phyloP scores from a whole-genome alignment of 2,329 filamentous ascomycete genomes.

The Emergomyces pasteurianus region DNA sequence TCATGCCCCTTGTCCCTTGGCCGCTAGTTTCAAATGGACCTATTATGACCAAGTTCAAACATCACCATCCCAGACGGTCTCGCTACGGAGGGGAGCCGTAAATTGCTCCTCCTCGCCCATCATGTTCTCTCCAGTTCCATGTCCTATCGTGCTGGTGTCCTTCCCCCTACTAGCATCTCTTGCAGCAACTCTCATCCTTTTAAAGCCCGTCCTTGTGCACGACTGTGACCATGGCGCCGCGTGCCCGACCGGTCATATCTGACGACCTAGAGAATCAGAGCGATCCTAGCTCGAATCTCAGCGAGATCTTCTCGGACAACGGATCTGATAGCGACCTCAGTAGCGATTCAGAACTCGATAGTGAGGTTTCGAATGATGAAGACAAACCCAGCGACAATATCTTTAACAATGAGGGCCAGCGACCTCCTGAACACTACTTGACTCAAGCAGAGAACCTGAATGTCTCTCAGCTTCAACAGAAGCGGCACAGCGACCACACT shows the following conservation, averaged over 20 bases:
- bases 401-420: constrained; percentile 8
- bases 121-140: neutral
- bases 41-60: too few relatives aligned
- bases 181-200: too few relatives aligned
- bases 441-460: constrained; percentile 15
- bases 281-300: constrained; percentile 10
- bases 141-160: neutral
- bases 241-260: neutral
- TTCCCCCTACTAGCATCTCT: too few relatives aligned
- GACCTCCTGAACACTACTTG: constrained; percentile 15
- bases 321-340: constrained; percentile 9
- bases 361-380: too few relatives aligned
- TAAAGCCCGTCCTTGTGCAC: too few relatives aligned
- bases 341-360: constrained; percentile 4
- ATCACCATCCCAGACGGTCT: too few relatives aligned
- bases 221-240: neutral
- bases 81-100: too few relatives aligned
- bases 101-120: neutral
- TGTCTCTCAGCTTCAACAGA: constrained; percentile 18
- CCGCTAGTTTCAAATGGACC: too few relatives aligned
- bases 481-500: constrained; percentile 16
- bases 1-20: too few relatives aligned
- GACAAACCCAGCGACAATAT: too few relatives aligned
- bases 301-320: constrained; percentile 11
- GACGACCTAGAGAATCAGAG: constrained; percentile 8